Conservation (phyloP, 2,329 filamentous ascomycete genomes). For the Fusarium torreyae region DNA sequence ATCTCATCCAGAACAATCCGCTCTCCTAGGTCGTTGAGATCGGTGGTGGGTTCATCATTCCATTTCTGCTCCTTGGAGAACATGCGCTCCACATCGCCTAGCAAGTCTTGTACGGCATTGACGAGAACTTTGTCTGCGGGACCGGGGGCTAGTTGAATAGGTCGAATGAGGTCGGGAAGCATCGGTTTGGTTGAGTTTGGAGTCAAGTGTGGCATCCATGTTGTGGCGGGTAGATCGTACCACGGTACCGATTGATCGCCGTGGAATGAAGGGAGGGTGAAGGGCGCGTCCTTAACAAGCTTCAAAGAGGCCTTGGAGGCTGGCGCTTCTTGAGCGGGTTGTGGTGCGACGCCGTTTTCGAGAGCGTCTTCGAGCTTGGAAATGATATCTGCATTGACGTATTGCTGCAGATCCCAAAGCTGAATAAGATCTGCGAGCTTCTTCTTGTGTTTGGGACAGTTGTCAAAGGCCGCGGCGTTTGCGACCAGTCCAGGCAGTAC, state of each 20-base stretch:
- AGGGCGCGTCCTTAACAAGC: constrained; percentile 72
- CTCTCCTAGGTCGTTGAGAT: constrained; percentile 84
- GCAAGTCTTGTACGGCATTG: constrained; percentile 77
- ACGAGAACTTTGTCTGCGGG: constrained; percentile 77
- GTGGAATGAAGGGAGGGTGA: constrained; percentile 81
- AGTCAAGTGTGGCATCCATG: constrained; percentile 83
- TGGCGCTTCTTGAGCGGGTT: constrained; percentile 39
- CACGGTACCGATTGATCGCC: constrained; percentile 81
- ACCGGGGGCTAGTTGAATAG: constrained; percentile 78
- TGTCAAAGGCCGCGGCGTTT: constrained; percentile 69
- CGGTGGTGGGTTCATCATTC: constrained; percentile 66
- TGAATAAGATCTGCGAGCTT: constrained; percentile 76
- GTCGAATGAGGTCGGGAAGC: constrained; percentile 77
- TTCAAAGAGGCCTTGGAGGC: constrained; percentile 51
- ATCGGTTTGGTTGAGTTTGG: constrained; percentile 83
- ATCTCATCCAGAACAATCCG: constrained; percentile 74
- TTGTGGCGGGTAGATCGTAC: constrained; percentile 87
- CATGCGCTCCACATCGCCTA: constrained; percentile 79
- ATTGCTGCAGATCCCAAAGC: constrained; percentile 78
- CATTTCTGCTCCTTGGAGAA: constrained; percentile 68
- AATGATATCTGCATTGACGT: constrained; percentile 70
- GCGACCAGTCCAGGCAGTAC: constrained; percentile 75
- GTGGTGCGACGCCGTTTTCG: constrained; percentile 56
- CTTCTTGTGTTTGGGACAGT: constrained; percentile 74
- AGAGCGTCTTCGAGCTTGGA: constrained; percentile 73